A percentile compares a stretch with the other conserved stretches of the same genome.
Conservation (phyloP, 306 rosid species). For the Rosa persica region DNA sequence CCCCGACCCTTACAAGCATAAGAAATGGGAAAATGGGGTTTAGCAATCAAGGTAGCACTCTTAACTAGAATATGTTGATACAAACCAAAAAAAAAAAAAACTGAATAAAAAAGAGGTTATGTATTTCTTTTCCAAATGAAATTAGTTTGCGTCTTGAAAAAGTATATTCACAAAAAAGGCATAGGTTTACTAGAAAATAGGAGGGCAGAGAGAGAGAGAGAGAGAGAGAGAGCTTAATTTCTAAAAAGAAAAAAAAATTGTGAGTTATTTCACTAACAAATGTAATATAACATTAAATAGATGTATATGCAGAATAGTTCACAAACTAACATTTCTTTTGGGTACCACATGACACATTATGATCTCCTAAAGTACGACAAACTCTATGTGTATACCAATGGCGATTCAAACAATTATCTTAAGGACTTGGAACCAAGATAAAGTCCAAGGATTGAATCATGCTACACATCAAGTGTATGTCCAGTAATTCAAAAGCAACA, state of each 20-base stretch:
- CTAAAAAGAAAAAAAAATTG: not conserved
- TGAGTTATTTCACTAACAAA: not conserved
- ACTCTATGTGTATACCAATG: not conserved
- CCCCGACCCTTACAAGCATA: not conserved
- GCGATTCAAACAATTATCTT: not conserved
- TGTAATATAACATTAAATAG: not conserved
- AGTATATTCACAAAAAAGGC: not conserved
- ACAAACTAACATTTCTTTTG: not conserved
- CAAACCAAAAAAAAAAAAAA: not conserved
- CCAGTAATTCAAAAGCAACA: not conserved
- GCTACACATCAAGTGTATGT: not conserved
- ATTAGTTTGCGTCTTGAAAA: not conserved
- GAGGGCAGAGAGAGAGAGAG: no score
- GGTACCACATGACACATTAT: not conserved
- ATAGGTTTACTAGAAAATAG: not conserved
- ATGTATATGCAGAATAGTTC: not conserved
- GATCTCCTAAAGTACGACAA: not conserved
- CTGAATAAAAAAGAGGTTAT: not conserved
- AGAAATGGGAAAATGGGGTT: no score
- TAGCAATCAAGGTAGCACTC: not conserved
- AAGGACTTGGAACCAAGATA: not conserved
- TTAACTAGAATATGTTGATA: not conserved
- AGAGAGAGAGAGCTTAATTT: not conserved
- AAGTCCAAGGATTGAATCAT: not conserved
- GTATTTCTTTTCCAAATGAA: no score